Base-by-base conservation (phyloP, 345 rosid genomes). In the Citrus sp. region DNA sequence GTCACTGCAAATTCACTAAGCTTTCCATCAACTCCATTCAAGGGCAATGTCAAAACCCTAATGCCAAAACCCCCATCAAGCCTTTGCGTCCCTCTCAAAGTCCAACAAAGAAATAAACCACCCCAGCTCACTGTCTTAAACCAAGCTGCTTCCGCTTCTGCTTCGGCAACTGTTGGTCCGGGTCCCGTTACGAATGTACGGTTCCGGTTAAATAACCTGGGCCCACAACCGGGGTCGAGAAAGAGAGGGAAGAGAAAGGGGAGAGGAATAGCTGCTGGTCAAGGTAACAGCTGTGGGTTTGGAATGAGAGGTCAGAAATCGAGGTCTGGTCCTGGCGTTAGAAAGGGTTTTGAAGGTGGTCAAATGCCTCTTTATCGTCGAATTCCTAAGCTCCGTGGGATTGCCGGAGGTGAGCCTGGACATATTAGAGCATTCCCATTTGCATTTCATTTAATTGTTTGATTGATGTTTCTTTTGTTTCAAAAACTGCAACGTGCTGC, bases 261-360 rank as follows among this genome's bases (percentile, higher is more conserved):
- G 10, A 87, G 98, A 86, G 98, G 98, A 63, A 87, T 88, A 25
- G 80, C 98, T 0, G 97, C 99, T 14, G 98, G 98, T 4, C 98
- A 95, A 81, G 98, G 99, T 3, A 88, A 87, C 16, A 95, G 98
- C 78, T 93, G 98, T 73, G 99, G 98, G 74, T 92, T 92, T 70
- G 99, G 98, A 10, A 93, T 93, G 99, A 89, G 97, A 84, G 99
- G 99, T n/a, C 98, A 95, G 89, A 95, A 95, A 73, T 96, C 99
- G 18, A 84, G 97, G 72, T 91, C 98, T 0, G 99, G 98, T 76
- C 98, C 94, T 18, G 99, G 99, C 22, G 89, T 92, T 56, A 86
- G 87, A 81, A 90, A 82, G 85, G 99, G 98, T 0, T 96, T 96
- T 37, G 98, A 96, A 83, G 98, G 99, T n/a, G 98, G 98, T 0